phyloP scores from a whole-genome alignment of 192 early-diverging fungal species.

The Coemansia aciculifera region DNA sequence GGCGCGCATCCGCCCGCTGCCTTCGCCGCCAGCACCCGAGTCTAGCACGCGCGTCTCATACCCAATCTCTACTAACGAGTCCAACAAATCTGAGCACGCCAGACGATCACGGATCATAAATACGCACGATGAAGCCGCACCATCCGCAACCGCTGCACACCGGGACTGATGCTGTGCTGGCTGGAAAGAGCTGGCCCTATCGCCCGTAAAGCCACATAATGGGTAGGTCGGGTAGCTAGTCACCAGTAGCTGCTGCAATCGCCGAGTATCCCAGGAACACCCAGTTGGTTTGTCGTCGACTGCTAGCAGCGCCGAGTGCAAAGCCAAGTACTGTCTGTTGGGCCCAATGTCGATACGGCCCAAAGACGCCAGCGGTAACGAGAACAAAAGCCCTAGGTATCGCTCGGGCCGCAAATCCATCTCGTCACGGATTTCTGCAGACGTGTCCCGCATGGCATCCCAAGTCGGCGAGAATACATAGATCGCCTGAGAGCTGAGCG shows the following conservation, averaged over 20 bases:
- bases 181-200: constrained; percentile 7
- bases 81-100: constrained; percentile 54
- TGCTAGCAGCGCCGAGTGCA: constrained; percentile 38
- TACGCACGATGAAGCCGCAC: constrained; percentile 34
- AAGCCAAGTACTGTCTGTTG: constrained; percentile 51
- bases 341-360: constrained; percentile 56
- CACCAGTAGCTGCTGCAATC: constrained; percentile 13
- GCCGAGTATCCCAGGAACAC: not conserved
- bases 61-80: constrained; percentile 48
- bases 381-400: constrained; percentile 35
- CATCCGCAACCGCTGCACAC: not conserved
- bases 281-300: not conserved
- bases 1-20: constrained; percentile 44
- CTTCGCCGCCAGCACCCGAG: constrained; percentile 26
- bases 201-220: not conserved
- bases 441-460: constrained; percentile 16
- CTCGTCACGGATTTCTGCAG: constrained; percentile 8
- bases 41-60: constrained; percentile 52
- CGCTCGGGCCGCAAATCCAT: constrained; percentile 49
- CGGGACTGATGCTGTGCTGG: constrained; percentile 7
- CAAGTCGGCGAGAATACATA: constrained; percentile 44
- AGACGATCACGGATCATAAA: constrained; percentile 56
- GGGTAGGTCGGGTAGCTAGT: constrained; percentile 17
- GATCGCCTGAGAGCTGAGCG: constrained; percentile 47
- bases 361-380: constrained; percentile 31